phyloP scores from a whole-genome alignment of 169 alveolate genomes.

The Cardiosporidium cionae region DNA sequence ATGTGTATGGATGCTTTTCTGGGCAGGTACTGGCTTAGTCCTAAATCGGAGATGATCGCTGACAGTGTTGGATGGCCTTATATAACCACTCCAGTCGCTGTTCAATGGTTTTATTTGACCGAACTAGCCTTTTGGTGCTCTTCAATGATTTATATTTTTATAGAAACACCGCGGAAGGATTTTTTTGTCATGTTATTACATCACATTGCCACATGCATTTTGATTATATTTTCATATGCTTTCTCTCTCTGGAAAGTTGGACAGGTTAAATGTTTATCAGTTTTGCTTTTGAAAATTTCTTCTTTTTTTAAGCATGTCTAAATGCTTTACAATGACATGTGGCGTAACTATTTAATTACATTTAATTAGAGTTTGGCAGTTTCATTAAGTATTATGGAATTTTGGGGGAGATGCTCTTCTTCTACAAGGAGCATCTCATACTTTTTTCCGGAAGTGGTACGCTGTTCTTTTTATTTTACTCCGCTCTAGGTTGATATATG shows the following conservation, averaged over 20 bases:
- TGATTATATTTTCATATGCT: constrained; percentile 13
- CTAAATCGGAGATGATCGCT: background rate
- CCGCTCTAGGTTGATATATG: too few relatives aligned
- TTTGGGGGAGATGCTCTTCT: background rate
- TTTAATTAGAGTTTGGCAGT: background rate
- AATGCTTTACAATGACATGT: too few relatives aligned
- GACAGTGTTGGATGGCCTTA: constrained; percentile 21
- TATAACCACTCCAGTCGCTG: background rate
- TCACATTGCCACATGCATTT: constrained; percentile 27
- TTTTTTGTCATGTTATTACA: constrained; percentile 7
- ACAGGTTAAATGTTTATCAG: background rate
- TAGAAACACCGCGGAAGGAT: constrained; percentile 27
- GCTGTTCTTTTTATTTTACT: too few relatives aligned
- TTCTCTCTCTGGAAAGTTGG: constrained; percentile 40
- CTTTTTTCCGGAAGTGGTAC: too few relatives aligned
- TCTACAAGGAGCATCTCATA: too few relatives aligned
- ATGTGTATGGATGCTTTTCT: too few relatives aligned
- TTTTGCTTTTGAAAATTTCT: too few relatives aligned
- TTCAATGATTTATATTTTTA: constrained; percentile 1
- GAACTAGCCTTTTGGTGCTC: constrained; percentile 31
- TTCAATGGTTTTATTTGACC: constrained; percentile 8
- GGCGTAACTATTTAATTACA: too few relatives aligned
- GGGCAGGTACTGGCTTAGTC: constrained; percentile 16
- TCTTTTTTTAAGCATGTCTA: too few relatives aligned
- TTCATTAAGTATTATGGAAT: background rate